Conservation (phyloP, 2,329 filamentous ascomycete genomes). For the Drechslerella stenobrocha region DNA sequence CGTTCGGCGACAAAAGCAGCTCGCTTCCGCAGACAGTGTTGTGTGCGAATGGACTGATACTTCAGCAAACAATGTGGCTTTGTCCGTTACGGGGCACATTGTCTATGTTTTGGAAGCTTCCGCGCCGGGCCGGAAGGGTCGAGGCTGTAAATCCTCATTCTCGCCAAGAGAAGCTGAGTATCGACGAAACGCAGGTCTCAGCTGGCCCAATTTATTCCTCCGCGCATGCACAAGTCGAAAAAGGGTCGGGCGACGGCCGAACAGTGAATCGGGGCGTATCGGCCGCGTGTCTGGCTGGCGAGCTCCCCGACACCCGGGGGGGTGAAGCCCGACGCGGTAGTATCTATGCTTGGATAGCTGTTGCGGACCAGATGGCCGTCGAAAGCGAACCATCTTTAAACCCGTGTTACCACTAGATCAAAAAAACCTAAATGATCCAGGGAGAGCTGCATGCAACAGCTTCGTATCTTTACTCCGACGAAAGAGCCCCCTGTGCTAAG, state of each 20-base stretch:
- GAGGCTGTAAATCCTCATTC: constrained; percentile 11
- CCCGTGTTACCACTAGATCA: neutral
- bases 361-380: constrained; percentile 18
- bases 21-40: no score
- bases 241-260: no score
- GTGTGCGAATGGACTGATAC: neutral
- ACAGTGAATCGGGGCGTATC: no score
- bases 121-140: constrained; percentile 30
- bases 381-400: neutral
- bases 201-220: no score
- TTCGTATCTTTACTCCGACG: neutral
- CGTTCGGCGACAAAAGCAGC: no score
- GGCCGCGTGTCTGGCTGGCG: no score
- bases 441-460: neutral
- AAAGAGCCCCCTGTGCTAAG: constrained; percentile 1
- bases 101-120: constrained; percentile 17
- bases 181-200: constrained; percentile 5
- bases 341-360: constrained; percentile 15
- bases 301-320: no score
- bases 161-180: neutral
- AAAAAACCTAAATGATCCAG: no score
- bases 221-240: no score
- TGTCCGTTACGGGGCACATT: no score
- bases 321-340: neutral
- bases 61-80: constrained; percentile 2